phyloP scores from a whole-genome alignment of 2,329 filamentous ascomycete genomes.

The Trichoderma sp. region DNA sequence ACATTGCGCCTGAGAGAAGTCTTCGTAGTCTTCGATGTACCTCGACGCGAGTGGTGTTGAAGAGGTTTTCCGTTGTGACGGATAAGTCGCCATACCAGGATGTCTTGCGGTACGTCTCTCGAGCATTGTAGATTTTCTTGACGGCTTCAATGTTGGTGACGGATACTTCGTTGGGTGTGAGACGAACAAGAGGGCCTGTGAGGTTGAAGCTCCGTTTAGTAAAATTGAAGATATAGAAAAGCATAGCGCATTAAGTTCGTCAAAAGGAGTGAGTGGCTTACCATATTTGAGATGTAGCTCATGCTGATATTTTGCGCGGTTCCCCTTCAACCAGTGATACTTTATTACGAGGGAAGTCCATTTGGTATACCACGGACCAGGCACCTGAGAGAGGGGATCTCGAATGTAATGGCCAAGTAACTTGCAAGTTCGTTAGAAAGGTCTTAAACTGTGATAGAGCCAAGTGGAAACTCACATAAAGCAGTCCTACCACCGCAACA shows the following conservation, averaged over 20 bases:
- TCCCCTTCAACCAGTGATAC: background rate
- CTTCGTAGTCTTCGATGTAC: slow-evolving; percentile 40
- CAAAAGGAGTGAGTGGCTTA: background rate
- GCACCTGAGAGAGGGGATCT: background rate
- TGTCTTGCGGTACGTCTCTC: background rate
- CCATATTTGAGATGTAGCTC: background rate
- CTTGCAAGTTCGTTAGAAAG: background rate
- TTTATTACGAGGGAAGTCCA: background rate
- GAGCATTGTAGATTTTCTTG: background rate
- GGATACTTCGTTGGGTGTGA: background rate
- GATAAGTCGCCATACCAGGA: background rate
- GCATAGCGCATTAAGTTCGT: accelerated
- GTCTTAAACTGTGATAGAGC: too few species aligned
- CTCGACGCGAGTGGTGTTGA: slow-evolving; percentile 39
- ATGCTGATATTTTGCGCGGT: background rate
- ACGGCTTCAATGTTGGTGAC: background rate
- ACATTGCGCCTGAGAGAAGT: slow-evolving; percentile 41
- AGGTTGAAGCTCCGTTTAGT: background rate
- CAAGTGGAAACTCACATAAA: background rate
- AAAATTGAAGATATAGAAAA: background rate
- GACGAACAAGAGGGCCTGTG: background rate
- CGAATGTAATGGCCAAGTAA: background rate
- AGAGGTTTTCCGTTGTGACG: slow-evolving; percentile 23
- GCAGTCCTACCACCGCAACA: background rate
- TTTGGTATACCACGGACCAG: background rate